Conservation (phyloP, 1,284 basidiomycete genomes). For the Mycena citricolor region DNA sequence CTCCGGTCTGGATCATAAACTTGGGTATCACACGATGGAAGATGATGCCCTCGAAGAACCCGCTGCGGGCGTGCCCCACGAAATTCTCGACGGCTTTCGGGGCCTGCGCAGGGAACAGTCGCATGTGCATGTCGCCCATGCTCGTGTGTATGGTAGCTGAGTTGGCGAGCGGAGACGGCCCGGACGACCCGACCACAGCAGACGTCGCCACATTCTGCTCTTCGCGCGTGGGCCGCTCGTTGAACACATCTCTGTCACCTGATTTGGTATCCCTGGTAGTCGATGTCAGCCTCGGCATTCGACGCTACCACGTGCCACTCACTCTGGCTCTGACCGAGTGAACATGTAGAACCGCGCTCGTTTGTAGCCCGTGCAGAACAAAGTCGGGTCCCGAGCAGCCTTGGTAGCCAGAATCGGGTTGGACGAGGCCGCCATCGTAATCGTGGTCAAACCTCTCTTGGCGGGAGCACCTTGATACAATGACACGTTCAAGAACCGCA, state of each 20-base stretch:
- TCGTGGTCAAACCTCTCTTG: constrained; percentile 82
- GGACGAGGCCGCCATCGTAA: constrained; percentile 92
- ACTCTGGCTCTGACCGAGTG: constrained; percentile 90
- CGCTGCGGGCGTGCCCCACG: constrained; percentile 87
- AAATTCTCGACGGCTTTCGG: constrained; percentile 99
- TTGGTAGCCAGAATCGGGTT: constrained; percentile 92
- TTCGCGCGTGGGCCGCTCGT: constrained; percentile 95
- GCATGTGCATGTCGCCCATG: constrained; percentile 90
- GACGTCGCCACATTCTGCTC: constrained; percentile 89
- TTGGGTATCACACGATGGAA: constrained; percentile 99
- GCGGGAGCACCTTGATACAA: constrained; percentile 93
- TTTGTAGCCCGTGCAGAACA: constrained; percentile 94
- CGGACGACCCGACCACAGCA: constrained; percentile 47
- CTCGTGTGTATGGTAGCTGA: constrained; percentile 93
- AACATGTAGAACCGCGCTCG: constrained; percentile 97
- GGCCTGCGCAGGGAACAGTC: constrained; percentile 87
- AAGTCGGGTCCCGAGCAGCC: constrained; percentile 82
- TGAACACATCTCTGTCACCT: constrained; percentile 96
- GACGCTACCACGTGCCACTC: no score
- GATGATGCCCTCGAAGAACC: constrained; percentile 92
- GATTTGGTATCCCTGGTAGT: constrained; percentile 74
- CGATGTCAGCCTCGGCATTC: no score
- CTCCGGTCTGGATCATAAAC: constrained; percentile 99
- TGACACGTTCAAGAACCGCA: constrained; percentile 86
- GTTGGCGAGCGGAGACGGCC: constrained; percentile 68